Conservation (phyloP, 1,139 yeast species). For the Lodderomyces metapsilosis region DNA sequence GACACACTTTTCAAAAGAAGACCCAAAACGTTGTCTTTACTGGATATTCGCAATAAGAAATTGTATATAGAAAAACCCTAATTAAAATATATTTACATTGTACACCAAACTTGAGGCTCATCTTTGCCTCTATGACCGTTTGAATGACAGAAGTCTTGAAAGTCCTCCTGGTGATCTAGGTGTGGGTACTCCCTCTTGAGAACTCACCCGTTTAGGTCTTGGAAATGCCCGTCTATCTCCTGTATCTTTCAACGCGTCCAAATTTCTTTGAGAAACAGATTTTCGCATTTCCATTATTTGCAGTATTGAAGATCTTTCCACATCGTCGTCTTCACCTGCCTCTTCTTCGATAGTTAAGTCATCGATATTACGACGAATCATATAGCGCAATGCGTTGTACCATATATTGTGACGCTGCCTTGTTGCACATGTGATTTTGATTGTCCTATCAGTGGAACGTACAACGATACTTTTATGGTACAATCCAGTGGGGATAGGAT, state of each 20-base stretch:
- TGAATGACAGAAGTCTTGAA: conserved; percentile 13
- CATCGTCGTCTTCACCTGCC: conserved; percentile 19
- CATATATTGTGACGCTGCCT: conserved; percentile 89
- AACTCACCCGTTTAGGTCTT: conserved; percentile 13
- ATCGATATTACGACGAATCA: conserved; percentile 67
- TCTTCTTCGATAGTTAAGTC: conserved; percentile 51
- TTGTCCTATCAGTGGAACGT: conserved; percentile 62
- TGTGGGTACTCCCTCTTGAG: conserved; percentile 6
- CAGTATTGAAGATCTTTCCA: conserved; percentile 3
- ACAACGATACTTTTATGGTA: conserved; percentile 83
- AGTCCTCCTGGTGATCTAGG: conserved; percentile 8
- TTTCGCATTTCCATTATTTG: conserved; percentile 3
- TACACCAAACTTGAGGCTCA: background rate
- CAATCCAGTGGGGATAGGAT: conserved; percentile 87
- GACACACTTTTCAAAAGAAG: conserved; percentile 2
- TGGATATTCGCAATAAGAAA: conserved; percentile 5
- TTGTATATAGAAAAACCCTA: conserved; percentile 6
- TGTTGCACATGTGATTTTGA: conserved; percentile 85
- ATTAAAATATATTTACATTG: background rate
- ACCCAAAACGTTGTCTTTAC: conserved; percentile 2
- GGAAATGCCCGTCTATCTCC: conserved; percentile 19
- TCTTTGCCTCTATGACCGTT: background rate
- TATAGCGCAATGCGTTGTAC: conserved; percentile 79
- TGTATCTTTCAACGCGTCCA: conserved; percentile 16
- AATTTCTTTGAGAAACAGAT: conserved; percentile 14